Evolutionary conservation across 2,329 filamentous ascomycete genomes (phyloP).

Genomic region (Alternaria burnsii): DNA sequence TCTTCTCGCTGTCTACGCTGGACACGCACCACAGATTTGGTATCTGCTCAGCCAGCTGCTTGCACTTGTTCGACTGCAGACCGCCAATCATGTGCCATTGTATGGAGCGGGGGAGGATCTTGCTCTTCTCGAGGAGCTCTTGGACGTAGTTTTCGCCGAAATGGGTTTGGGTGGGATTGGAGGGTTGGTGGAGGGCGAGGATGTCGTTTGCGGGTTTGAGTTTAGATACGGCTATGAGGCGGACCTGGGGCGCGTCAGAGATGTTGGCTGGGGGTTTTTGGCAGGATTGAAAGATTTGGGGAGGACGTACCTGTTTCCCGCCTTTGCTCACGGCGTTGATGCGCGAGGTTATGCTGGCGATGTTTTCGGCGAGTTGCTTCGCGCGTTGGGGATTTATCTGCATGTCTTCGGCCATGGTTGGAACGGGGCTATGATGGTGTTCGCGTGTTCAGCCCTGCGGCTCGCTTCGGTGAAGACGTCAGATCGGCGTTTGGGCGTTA

Average conservation of each 20-base stretch:
- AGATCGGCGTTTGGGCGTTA: conserved; percentile 22
- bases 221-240: conserved; percentile 95
- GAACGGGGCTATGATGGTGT: conserved; percentile 19
- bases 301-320: conserved; percentile 37
- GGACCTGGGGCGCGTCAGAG: conserved; percentile 62
- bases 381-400: conserved; percentile 55
- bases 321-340: conserved; percentile 52
- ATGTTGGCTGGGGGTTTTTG: neutral
- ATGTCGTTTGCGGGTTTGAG: conserved; percentile 94
- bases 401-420: conserved; percentile 50
- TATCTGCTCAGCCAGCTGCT: conserved; percentile 79
- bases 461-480: conserved; percentile 24
- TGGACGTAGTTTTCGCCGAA: conserved; percentile 94
- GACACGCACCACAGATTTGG: conserved; percentile 92
- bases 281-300: neutral
- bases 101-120: conserved; percentile 77
- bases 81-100: conserved; percentile 98
- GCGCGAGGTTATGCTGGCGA: conserved; percentile 52
- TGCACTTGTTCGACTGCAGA: conserved; percentile 93
- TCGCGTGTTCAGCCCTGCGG: conserved; percentile 12
- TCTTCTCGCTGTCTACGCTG: conserved; percentile 87
- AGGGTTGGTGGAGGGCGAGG: conserved; percentile 75
- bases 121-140: conserved; percentile 86
- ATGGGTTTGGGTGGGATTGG: conserved; percentile 66
- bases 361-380: conserved; percentile 56